These are phyloP conservation scores for Fraxinus pennsylvanica DNA, from an alignment of 257 asterid species.

Conservation along the genomic window DNA sequence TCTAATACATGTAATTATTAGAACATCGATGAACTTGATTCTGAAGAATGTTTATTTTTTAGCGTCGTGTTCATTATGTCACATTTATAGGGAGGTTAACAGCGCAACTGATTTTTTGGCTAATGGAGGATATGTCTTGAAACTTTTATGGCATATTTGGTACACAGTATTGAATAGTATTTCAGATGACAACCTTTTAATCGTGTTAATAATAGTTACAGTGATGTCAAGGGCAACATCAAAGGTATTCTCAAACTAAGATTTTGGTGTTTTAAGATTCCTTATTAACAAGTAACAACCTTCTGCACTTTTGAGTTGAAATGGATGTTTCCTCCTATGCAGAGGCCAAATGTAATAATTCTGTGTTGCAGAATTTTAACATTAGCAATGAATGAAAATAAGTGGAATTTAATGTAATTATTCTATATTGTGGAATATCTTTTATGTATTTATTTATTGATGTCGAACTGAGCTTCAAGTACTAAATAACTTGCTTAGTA, in stretches of 20 bases:
- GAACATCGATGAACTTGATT: not conserved
- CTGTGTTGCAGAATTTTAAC: not conserved
- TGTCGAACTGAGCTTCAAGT: too few species aligned
- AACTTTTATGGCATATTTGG: too few species aligned
- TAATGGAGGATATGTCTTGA: not conserved
- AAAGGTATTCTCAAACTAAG: not conserved
- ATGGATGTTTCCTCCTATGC: not conserved
- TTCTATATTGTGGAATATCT: not conserved
- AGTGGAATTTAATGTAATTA: not conserved
- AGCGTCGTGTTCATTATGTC: not conserved
- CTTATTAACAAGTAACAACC: not conserved
- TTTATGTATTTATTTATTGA: not conserved
- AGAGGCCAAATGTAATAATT: not conserved
- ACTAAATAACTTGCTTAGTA: too few species aligned
- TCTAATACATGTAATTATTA: not conserved
- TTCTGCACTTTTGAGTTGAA: not conserved
- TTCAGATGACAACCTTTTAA: too few species aligned
- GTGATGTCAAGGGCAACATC: not conserved
- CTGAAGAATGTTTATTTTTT: not conserved
- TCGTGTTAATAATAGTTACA: too few species aligned
- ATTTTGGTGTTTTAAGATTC: not conserved
- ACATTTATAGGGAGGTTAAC: not conserved
- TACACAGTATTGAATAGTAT: too few species aligned
- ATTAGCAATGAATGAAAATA: not conserved
- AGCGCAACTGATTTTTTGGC: too few species aligned